Base-by-base conservation (phyloP, 805 yeast species). In the Kodamaea sagamina region DNA sequence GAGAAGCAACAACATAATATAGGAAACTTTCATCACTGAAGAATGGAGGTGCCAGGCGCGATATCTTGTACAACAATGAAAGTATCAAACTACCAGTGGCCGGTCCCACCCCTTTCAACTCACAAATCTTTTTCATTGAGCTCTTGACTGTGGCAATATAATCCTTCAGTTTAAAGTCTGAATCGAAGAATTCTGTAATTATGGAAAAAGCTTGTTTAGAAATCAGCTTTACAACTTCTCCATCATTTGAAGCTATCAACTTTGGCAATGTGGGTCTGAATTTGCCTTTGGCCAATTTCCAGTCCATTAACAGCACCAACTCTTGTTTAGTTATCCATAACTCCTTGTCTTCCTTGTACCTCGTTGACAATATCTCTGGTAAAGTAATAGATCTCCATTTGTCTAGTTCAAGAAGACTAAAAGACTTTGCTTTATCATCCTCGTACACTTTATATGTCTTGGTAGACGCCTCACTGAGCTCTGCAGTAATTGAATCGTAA, bases 21-120 rank as follows among this genome's bases (percentile, higher is more conserved):
- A 60, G 48, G 46, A 65, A 74, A n/a, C 71, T 61, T 53, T 74
- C 79, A 46, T 75, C 80, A 34, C 78, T 72, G 55, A 73, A 73
- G 47, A 72, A 75, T 0, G 79, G 79, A 1, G 75, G 74, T 2
- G 68, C 58, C 18, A 60, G 48, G 1, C 24, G 16, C 2, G 31
- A 39, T 19, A 61, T 47, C 19, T 55, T 46, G 29, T 28, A n/a
- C 24, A 58, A 36, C 13, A 74, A 47, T 1, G 78, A 72, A 31
- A 71, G 47, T 0, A 75, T 52, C 41, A 75, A 58, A 32, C 77
- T 70, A 2, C 72, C 75, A 4, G 78, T 74, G 5, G 80, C 80
- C 1, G 78, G 78, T 0, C 80, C 80, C 4, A 75, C 76, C 0
- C 79, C 80, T 35, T 58, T 58, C 29, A 75, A 57, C 29, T 59